Conservation (phyloP, 192 early-diverging fungal species). For the Coemansia sp. region DNA sequence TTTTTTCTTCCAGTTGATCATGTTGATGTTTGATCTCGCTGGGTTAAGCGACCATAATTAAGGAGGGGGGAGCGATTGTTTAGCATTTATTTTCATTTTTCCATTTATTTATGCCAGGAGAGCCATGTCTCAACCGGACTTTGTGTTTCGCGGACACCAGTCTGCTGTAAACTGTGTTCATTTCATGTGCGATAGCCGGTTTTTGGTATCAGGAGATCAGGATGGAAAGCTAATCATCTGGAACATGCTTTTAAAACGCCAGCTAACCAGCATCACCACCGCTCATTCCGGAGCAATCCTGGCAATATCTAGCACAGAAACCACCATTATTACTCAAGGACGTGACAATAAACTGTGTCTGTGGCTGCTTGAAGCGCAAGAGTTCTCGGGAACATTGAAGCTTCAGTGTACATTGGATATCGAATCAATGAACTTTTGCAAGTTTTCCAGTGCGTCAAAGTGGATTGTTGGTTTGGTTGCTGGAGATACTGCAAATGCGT, state of each 20-base stretch:
- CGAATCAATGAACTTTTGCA: constrained; percentile 53
- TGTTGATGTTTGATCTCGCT: constrained; percentile 11
- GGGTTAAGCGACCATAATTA: too few relatives aligned
- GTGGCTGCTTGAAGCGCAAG: constrained; percentile 29
- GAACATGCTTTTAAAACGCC: constrained; percentile 51
- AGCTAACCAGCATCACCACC: constrained; percentile 7
- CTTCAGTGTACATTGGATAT: constrained; percentile 13
- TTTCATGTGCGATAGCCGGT: constrained; percentile 43
- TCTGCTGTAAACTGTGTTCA: constrained; percentile 46
- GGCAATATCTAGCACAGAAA: constrained; percentile 16
- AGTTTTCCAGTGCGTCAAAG: constrained; percentile 9
- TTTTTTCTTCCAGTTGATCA: neutral
- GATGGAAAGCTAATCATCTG: constrained; percentile 43
- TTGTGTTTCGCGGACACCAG: constrained; percentile 50
- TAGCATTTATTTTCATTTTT: neutral
- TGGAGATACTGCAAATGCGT: constrained; percentile 21
- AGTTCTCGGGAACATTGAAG: constrained; percentile 22
- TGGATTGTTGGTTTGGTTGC: constrained; percentile 34
- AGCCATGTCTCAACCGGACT: constrained; percentile 38
- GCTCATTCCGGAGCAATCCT: constrained; percentile 38
- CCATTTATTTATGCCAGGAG: neutral
- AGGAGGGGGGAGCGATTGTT: neutral
- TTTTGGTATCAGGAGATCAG: constrained; percentile 46
- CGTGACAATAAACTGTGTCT: constrained; percentile 45
- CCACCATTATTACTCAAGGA: constrained; percentile 42